Evolutionary conservation across 176 grass and related monocot species (phyloP).

Genomic region (Tillandsia fasciculata): DNA sequence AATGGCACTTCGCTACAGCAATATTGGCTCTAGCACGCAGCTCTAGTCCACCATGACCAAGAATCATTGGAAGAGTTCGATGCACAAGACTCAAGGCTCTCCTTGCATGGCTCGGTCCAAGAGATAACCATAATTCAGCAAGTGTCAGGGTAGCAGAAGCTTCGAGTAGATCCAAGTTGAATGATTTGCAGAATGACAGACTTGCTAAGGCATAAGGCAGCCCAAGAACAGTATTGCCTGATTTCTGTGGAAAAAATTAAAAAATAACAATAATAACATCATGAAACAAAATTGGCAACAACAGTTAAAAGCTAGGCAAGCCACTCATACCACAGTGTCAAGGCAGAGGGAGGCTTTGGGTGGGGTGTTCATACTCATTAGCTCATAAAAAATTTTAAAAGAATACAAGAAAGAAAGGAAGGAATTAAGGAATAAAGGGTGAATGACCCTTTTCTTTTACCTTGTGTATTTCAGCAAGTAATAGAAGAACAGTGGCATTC

Average conservation of each 20-base stretch:
- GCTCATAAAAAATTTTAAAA: background rate
- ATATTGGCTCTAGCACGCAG: slow-evolving; percentile 62
- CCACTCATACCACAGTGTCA: too few relatives aligned
- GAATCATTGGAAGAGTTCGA: slow-evolving; percentile 68
- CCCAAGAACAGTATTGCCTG: slow-evolving; percentile 60
- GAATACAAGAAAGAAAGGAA: slow-evolving; percentile 3
- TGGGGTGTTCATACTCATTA: too few relatives aligned
- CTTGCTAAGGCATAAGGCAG: slow-evolving; percentile 78
- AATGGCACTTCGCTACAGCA: slow-evolving; percentile 67
- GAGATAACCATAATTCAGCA: slow-evolving; percentile 70
- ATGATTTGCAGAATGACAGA: slow-evolving; percentile 86
- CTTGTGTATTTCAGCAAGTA: slow-evolving; percentile 92
- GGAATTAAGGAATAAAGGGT: background rate
- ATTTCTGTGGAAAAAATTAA: slow-evolving; percentile 38
- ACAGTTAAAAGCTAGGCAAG: background rate
- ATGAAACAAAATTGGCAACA: background rate
- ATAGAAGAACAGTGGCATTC: slow-evolving; percentile 88
- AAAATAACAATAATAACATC: background rate
- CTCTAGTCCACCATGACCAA: slow-evolving; percentile 82
- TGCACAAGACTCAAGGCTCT: slow-evolving; percentile 59
- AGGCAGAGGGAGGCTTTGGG: too few relatives aligned
- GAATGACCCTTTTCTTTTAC: slow-evolving; percentile 23
- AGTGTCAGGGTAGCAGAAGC: slow-evolving; percentile 74
- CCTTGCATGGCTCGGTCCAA: slow-evolving; percentile 67
- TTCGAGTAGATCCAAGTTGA: slow-evolving; percentile 89